Conservation (phyloP, 225 moss, liverwort and hornwort species). For the Polytrichum formosum region DNA sequence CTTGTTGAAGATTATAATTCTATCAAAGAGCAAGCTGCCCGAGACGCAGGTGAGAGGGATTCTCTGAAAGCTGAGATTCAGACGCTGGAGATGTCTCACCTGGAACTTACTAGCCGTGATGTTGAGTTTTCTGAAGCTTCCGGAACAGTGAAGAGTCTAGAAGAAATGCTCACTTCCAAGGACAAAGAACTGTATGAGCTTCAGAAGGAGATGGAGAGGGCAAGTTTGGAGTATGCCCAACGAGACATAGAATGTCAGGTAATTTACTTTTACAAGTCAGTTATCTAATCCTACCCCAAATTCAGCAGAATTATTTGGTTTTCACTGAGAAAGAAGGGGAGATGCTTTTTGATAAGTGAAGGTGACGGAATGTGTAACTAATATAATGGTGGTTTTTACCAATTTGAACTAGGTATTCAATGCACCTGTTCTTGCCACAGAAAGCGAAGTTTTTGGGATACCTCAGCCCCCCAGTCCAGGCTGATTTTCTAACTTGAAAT, state of each 20-base stretch:
- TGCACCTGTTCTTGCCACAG: neutral
- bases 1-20: conserved; percentile 12
- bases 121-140: conserved; percentile 17
- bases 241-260: conserved; percentile 37
- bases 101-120: conserved; percentile 14
- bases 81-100: conserved; percentile 9
- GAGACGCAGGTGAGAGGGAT: conserved; percentile 20
- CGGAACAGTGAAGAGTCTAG: conserved; percentile 20
- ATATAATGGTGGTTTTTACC: too few relatives aligned
- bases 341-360: too few relatives aligned
- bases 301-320: too few relatives aligned
- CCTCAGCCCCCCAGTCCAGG: too few relatives aligned
- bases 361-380: too few relatives aligned
- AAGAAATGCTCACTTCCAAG: conserved; percentile 34
- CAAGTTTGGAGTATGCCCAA: conserved; percentile 23
- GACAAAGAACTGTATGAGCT: conserved; percentile 49
- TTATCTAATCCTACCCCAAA: neutral
- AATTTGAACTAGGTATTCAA: too few relatives aligned
- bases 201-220: conserved; percentile 36
- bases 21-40: conserved; percentile 13
- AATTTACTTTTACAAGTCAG: neutral
- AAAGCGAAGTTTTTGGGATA: neutral
- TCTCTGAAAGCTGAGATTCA: conserved; percentile 32
- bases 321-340: too few relatives aligned
- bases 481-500: neutral